Percentiles rank a stretch among this genome's conserved stretches.
Conservation (phyloP, 768 basidiomycete genomes). For the Mycena rebaudengoi region DNA sequence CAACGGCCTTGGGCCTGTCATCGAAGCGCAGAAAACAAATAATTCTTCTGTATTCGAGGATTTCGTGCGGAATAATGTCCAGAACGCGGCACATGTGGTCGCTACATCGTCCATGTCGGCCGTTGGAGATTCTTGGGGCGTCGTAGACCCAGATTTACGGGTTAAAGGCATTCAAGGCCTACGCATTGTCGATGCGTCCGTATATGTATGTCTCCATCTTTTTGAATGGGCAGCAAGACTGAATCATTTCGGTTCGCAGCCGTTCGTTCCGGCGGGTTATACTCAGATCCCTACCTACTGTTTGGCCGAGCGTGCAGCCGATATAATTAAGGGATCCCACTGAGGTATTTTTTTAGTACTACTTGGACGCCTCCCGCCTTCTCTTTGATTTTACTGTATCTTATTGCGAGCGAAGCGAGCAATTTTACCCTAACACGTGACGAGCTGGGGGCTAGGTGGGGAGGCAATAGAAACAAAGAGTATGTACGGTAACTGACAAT, state of each 20-base stretch:
- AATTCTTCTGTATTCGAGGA: conserved; percentile 28
- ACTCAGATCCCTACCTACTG: conserved; percentile 7
- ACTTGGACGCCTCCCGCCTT: too few species aligned
- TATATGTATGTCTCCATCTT: too few species aligned
- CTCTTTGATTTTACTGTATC: too few species aligned
- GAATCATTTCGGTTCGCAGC: not conserved
- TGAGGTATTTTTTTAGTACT: too few species aligned
- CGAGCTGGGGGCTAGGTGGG: too few species aligned
- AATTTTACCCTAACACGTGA: too few species aligned
- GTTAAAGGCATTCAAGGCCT: conserved; percentile 47
- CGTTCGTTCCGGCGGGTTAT: not conserved
- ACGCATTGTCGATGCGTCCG: conserved; percentile 52
- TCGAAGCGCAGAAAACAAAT: not conserved
- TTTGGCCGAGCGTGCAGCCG: conserved; percentile 10
- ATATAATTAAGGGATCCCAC: not conserved
- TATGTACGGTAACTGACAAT: too few species aligned
- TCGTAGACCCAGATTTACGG: conserved; percentile 46
- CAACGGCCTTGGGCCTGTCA: not conserved
- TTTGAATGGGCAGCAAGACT: too few species aligned
- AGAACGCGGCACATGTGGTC: conserved; percentile 41
- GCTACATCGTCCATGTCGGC: conserved; percentile 46
- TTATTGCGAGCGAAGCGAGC: too few species aligned
- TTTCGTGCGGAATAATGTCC: conserved; percentile 28
- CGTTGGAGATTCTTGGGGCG: conserved; percentile 37
- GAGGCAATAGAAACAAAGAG: too few species aligned